Percentiles rank a stretch among this genome's conserved stretches.
Conservation (phyloP, 2,329 filamentous ascomycete species). For the Fulvia fulva region DNA sequence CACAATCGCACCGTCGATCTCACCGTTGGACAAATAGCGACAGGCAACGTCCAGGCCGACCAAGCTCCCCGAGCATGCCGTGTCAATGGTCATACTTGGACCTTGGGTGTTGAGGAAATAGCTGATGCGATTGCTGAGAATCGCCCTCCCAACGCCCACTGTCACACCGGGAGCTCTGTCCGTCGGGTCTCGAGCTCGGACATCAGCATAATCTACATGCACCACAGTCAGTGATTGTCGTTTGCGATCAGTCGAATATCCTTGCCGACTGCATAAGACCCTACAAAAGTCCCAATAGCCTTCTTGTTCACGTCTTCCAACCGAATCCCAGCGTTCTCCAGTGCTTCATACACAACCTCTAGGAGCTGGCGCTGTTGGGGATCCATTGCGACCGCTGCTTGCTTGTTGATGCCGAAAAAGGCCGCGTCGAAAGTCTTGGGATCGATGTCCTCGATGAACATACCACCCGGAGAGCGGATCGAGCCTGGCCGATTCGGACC, state of each 20-base stretch:
- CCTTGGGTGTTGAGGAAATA: constrained; percentile 20
- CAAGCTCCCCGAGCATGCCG: constrained; percentile 44
- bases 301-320: constrained; percentile 2
- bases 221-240: too few relatives aligned
- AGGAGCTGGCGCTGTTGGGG: constrained; percentile 5
- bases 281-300: not conserved
- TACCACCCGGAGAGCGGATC: too few relatives aligned
- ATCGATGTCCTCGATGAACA: too few relatives aligned
- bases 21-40: constrained; percentile 24
- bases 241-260: too few relatives aligned
- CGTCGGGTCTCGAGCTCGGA: not conserved
- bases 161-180: not conserved
- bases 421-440: not conserved
- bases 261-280: not conserved
- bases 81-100: constrained; percentile 34
- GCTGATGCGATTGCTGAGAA: constrained; percentile 18
- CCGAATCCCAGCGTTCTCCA: constrained; percentile 8
- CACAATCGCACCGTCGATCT: constrained; percentile 14
- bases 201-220: constrained; percentile 1
- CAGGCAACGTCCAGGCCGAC: constrained; percentile 32
- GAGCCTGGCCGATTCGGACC: too few relatives aligned
- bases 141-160: not conserved
- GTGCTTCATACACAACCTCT: constrained; percentile 5
- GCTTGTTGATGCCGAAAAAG: not conserved
- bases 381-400: not conserved